phyloP scores from a whole-genome alignment of 306 rosid species.

The Echinosophora koreensis region DNA sequence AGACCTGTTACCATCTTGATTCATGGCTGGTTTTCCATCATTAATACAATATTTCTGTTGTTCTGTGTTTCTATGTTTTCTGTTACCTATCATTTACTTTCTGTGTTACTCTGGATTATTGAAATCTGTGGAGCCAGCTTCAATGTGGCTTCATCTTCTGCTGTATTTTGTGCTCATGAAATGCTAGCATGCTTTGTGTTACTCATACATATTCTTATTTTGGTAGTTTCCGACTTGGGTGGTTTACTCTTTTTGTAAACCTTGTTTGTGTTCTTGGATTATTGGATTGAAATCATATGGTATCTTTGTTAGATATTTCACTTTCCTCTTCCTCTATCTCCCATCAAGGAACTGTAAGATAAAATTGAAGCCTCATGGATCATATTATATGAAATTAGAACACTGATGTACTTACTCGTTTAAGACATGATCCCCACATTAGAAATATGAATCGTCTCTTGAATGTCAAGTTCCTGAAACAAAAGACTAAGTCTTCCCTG shows the following conservation, averaged over 20 bases:
- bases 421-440: too few species aligned
- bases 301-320: background rate
- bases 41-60: too few species aligned
- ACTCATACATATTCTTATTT: slow-evolving; percentile 14
- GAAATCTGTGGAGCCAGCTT: slow-evolving; percentile 19
- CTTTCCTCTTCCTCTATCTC: background rate
- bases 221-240: background rate
- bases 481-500: too few species aligned
- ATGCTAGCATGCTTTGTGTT: slow-evolving; percentile 9
- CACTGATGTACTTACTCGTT: too few species aligned
- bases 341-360: background rate
- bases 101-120: background rate
- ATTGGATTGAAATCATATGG: background rate
- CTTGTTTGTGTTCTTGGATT: slow-evolving; percentile 8
- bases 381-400: too few species aligned
- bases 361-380: too few species aligned
- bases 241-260: background rate
- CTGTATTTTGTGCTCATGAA: slow-evolving; percentile 13
- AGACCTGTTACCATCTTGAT: too few species aligned
- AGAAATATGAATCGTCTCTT: too few species aligned
- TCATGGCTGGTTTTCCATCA: too few species aligned
- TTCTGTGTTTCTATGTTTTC: too few species aligned
- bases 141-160: background rate
- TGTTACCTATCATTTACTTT: too few species aligned
- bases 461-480: too few species aligned